Evolutionary conservation across 2,329 filamentous ascomycete species (phyloP).

Genomic region (Colletotrichum abscissum): DNA sequence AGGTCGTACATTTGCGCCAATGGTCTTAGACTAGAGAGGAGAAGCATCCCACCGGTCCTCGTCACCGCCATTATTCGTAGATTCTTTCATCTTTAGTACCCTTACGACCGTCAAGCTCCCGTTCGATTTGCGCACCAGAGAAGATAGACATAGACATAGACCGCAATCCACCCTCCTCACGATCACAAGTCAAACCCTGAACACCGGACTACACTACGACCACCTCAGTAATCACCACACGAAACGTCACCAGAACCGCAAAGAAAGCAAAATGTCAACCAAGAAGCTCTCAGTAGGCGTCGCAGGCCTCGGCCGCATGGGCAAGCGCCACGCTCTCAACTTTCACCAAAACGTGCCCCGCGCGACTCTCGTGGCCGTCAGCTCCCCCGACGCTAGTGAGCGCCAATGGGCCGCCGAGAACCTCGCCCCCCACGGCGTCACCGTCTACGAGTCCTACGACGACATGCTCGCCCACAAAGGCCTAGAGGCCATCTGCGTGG

Average conservation of each 20-base stretch:
- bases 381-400: conserved; percentile 56
- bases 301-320: conserved; percentile 64
- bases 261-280: conserved; percentile 35
- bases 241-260: neutral
- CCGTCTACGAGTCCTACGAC: conserved; percentile 56
- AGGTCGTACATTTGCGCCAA: neutral
- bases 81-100: neutral
- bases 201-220: too few species aligned
- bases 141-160: neutral
- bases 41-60: neutral
- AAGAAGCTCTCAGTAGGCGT: conserved; percentile 55
- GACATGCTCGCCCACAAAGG: conserved; percentile 55
- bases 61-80: neutral
- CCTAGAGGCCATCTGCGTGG: conserved; percentile 53
- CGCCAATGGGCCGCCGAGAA: conserved; percentile 56
- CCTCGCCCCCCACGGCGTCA: conserved; percentile 56
- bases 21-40: neutral
- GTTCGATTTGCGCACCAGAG: neutral
- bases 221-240: neutral
- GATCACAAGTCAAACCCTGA: too few species aligned
- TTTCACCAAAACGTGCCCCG: conserved; percentile 57
- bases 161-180: neutral
- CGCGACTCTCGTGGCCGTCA: conserved; percentile 61
- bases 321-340: conserved; percentile 61
- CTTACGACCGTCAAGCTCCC: neutral